Percentiles rank a stretch among this genome's conserved stretches.
phyloP scores from a whole-genome alignment of 1,284 basidiomycete genomes.

The Bjerkandera adusta region DNA sequence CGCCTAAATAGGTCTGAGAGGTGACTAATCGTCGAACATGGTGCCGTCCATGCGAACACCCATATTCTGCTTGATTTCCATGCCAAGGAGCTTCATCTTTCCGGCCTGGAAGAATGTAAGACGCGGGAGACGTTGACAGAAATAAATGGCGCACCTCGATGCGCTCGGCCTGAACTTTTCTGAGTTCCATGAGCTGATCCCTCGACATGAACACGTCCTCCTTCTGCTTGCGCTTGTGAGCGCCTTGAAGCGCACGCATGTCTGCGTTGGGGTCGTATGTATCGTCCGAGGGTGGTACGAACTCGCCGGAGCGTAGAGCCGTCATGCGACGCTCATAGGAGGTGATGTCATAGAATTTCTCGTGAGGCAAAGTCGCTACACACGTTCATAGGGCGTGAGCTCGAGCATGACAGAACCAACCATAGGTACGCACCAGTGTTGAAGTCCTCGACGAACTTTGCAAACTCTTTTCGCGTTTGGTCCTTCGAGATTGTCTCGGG shows the following conservation, averaged over 20 bases:
- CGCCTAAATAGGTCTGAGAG: background rate
- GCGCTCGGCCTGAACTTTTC: slow-evolving; percentile 79
- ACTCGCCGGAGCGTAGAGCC: slow-evolving; percentile 77
- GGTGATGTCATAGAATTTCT: slow-evolving; percentile 89
- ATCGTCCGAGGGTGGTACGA: slow-evolving; percentile 63
- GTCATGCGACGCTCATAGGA: slow-evolving; percentile 80
- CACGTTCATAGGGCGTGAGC: slow-evolving; percentile 10
- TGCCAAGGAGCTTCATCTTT: slow-evolving; percentile 80
- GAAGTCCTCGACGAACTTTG: slow-evolving; percentile 78
- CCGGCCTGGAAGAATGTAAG: slow-evolving; percentile 47
- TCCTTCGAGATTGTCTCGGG: slow-evolving; percentile 84
- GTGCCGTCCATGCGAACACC: slow-evolving; percentile 79
- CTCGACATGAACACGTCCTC: slow-evolving; percentile 69
- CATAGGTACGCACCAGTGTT: slow-evolving; percentile 66
- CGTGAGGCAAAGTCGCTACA: slow-evolving; percentile 82
- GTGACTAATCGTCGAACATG: slow-evolving; percentile 44
- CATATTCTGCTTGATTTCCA: slow-evolving; percentile 79
- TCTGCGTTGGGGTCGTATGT: slow-evolving; percentile 79
- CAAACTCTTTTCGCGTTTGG: slow-evolving; percentile 81
- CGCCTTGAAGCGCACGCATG: slow-evolving; percentile 66
- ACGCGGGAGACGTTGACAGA: background rate
- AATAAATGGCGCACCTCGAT: slow-evolving; percentile 53
- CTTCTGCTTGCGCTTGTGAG: slow-evolving; percentile 59
- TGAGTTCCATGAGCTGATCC: slow-evolving; percentile 76
- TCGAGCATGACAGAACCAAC: background rate